These are phyloP conservation scores for Sporothrix sp. DNA, from an alignment of 2,329 filamentous ascomycete genomes.

Conservation along the genomic window DNA sequence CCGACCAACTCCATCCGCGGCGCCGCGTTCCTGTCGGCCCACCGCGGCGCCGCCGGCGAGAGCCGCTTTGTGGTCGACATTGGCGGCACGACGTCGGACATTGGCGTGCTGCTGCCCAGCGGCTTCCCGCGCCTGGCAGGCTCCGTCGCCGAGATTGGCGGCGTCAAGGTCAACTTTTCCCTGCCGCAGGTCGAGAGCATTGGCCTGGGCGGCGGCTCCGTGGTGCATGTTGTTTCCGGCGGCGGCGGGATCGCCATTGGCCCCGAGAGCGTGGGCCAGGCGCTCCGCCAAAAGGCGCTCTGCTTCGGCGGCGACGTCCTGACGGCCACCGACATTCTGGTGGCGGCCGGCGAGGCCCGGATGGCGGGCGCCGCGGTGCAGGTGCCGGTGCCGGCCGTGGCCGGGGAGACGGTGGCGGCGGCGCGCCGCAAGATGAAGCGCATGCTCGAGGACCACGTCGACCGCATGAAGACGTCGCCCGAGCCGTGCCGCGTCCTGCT, in stretches of 20 bases:
- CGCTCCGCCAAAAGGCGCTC: constrained; percentile 42
- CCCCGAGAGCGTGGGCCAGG: constrained; percentile 24
- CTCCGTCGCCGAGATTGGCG: constrained; percentile 51
- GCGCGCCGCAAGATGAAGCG: constrained; percentile 32
- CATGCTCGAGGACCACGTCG: constrained; percentile 47
- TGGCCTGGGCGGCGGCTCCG: constrained; percentile 48
- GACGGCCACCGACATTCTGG: constrained; percentile 49
- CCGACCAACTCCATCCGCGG: constrained; percentile 33
- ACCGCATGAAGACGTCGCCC: constrained; percentile 53
- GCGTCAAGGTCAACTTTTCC: constrained; percentile 52
- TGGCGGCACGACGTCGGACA: constrained; percentile 56
- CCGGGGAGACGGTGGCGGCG: constrained; percentile 25
- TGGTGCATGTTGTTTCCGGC: constrained; percentile 35
- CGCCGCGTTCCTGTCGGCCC: constrained; percentile 34
- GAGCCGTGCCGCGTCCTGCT: constrained; percentile 49
- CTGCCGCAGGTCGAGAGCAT: constrained; percentile 50
- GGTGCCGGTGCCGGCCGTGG: constrained; percentile 20
- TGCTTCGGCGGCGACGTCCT: constrained; percentile 47
- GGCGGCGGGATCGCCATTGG: constrained; percentile 20
- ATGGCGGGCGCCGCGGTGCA: constrained; percentile 21
- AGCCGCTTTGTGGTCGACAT: constrained; percentile 53
- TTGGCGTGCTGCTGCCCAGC: constrained; percentile 49
- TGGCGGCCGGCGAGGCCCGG: constrained; percentile 18
- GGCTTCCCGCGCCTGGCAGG: constrained; percentile 55
- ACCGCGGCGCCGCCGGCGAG: background rate